These are phyloP conservation scores for Circinella minor DNA, from an alignment of 371 early-diverging fungal genomes.

Conservation along the genomic window DNA sequence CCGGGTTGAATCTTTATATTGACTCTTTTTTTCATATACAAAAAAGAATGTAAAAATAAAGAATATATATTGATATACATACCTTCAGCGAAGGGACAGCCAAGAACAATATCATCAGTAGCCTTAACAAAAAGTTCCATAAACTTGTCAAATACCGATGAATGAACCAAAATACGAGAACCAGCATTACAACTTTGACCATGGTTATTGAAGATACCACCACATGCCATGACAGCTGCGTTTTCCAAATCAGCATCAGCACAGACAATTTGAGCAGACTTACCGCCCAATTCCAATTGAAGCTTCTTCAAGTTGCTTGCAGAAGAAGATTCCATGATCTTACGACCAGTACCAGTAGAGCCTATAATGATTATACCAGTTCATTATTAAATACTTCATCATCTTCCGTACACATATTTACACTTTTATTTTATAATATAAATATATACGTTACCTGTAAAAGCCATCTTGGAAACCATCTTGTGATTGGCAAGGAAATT, in stretches of 20 bases:
- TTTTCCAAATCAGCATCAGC: constrained; percentile 82
- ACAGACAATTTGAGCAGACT: constrained; percentile 88
- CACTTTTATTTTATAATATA: too few relatives aligned
- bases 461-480: constrained; percentile 47
- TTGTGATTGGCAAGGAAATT: constrained; percentile 32
- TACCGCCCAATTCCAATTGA: constrained; percentile 92
- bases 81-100: constrained; percentile 58
- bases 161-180: constrained; percentile 83
- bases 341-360: constrained; percentile 72
- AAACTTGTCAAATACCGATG: constrained; percentile 74
- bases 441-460: constrained; percentile 43
- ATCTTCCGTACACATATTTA: too few relatives aligned
- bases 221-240: constrained; percentile 73
- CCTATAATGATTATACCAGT: constrained; percentile 26
- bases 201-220: constrained; percentile 79
- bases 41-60: too few relatives aligned
- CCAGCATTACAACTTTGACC: constrained; percentile 94
- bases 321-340: constrained; percentile 72
- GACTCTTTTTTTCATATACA: too few relatives aligned
- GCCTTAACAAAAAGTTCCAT: constrained; percentile 66
- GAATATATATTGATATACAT: not conserved
- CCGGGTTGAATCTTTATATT: too few relatives aligned
- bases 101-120: constrained; percentile 58
- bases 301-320: constrained; percentile 73
- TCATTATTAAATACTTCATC: too few relatives aligned